phyloP scores from a whole-genome alignment of 306 rosid species.

The Erythrophleum fordii region DNA sequence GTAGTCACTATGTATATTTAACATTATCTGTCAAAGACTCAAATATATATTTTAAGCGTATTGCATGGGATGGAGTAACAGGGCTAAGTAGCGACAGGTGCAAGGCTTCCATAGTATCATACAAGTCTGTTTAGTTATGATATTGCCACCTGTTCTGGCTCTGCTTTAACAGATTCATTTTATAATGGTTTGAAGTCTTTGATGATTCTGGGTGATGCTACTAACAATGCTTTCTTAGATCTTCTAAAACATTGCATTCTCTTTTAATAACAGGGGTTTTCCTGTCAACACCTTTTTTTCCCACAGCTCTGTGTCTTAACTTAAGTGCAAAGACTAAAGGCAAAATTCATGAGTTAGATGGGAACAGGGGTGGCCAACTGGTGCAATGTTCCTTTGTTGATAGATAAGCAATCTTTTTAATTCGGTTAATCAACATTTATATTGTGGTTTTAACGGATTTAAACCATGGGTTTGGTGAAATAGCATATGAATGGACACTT shows the following conservation, averaged over 20 bases:
- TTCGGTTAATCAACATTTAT: slow-evolving; percentile 28
- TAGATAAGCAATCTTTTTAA: slow-evolving; percentile 3
- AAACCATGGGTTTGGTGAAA: slow-evolving; percentile 49
- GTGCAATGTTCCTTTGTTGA: slow-evolving; percentile 39
- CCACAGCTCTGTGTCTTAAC: slow-evolving; percentile 21
- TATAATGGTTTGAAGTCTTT: neutral
- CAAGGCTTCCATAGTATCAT: slow-evolving; percentile 45
- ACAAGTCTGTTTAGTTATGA: slow-evolving; percentile 26
- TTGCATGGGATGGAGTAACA: slow-evolving; percentile 41
- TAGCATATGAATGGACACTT: slow-evolving; percentile 46
- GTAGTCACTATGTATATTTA: neutral
- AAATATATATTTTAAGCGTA: neutral
- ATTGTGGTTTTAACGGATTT: slow-evolving; percentile 44
- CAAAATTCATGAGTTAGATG: slow-evolving; percentile 6
- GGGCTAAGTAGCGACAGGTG: slow-evolving; percentile 65
- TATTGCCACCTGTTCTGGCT: slow-evolving; percentile 30
- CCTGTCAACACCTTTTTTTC: neutral
- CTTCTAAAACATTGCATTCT: neutral
- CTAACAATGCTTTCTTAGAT: too few species aligned
- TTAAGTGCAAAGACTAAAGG: slow-evolving; percentile 24
- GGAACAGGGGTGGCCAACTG: slow-evolving; percentile 36
- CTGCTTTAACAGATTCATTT: neutral
- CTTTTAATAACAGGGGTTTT: too few species aligned
- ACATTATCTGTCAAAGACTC: slow-evolving; percentile 11
- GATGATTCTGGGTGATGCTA: too few species aligned